A percentile compares a stretch with the other conserved stretches of the same genome.
Evolutionary conservation across 768 basidiomycete species (phyloP).

Genomic region (Lentinus tigrinus): DNA sequence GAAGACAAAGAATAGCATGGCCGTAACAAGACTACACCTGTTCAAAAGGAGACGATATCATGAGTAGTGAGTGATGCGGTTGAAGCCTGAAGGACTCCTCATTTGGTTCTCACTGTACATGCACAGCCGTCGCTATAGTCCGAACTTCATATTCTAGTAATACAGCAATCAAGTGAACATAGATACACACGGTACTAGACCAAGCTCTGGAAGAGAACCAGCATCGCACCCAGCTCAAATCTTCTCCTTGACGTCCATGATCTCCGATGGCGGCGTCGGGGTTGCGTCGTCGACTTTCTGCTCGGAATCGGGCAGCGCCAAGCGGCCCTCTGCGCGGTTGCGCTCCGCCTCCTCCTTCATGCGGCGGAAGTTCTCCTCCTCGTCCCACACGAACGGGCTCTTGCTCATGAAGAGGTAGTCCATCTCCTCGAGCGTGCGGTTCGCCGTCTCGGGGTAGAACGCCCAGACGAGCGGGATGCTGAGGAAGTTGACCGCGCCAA

Average conservation of each 20-base stretch:
- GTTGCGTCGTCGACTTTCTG: not conserved
- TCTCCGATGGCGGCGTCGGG: not conserved
- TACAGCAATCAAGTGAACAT: too few relatives aligned
- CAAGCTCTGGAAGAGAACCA: too few relatives aligned
- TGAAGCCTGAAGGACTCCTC: too few relatives aligned
- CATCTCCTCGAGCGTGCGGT: slow-evolving; percentile 46
- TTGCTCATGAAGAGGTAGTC: slow-evolving; percentile 43
- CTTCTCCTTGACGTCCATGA: not conserved
- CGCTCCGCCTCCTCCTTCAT: slow-evolving; percentile 29
- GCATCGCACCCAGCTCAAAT: not conserved
- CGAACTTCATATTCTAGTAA: too few relatives aligned
- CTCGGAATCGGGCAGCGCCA: not conserved
- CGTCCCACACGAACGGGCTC: slow-evolving; percentile 46
- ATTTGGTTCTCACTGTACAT: too few relatives aligned
- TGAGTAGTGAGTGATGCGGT: too few relatives aligned
- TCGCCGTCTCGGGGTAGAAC: slow-evolving; percentile 45
- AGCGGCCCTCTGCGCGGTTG: not conserved
- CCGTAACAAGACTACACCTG: too few relatives aligned
- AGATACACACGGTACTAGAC: too few relatives aligned
- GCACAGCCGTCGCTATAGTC: too few relatives aligned
- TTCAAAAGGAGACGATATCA: too few relatives aligned
- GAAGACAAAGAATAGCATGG: too few relatives aligned
- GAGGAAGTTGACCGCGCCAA: slow-evolving; percentile 43
- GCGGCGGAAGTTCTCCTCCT: slow-evolving; percentile 38
- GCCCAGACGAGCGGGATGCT: slow-evolving; percentile 45